Evolutionary conservation across 2,329 filamentous ascomycete species (phyloP), one percentile per base, ranked within the genome.

Genomic region (Neopestalotiopsis rosae): DNA sequence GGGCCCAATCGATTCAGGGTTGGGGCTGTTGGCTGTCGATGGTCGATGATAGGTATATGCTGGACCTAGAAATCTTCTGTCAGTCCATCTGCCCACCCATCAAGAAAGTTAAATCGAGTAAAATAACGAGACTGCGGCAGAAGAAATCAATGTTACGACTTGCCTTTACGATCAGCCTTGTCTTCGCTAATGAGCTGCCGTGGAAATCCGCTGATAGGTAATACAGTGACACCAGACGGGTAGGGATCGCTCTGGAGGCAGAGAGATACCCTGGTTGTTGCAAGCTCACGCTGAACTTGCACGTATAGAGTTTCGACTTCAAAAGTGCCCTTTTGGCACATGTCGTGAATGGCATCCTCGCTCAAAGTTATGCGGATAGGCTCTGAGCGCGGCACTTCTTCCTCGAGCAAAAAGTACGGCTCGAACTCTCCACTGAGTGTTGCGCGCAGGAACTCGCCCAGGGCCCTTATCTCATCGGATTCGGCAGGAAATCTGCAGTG

Each of bases 181-280:
- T 78, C 76, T 61, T 77, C 75, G 10, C 70, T 72, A 72, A 78
- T 77, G 32, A 78, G 69, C 24, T 67, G 71, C 2, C 76, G 70
- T 34, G 76, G 76, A 40, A 77, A 77, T 9, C 76, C 76, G 52
- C 76, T 78, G 30, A 77, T 77, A 3, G 73, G 76, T 12, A 78
- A 68, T 32, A 72, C 71, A 12, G 71, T 72, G 34, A 74, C 71
- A 32, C 74, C 75, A 61, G 73, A 77, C 4, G 72, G 71, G 45
- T 77, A 77, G 3, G 74, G 67, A 9, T 24, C 52, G 32, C 65
- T 71, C 56, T 74, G 74, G 10, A 78, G 65, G 58, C 76, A 77
- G 20, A 77, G 72, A 7, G 76, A 75, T 45, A 78, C 70, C 17
- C 68, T 74, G 42, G 76, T 69, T 13, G 72, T 67, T n/a, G 75